These are phyloP conservation scores for Halophytophthora polymorphica DNA, from an alignment of 352 stramenopile species.

Conservation along the genomic window DNA sequence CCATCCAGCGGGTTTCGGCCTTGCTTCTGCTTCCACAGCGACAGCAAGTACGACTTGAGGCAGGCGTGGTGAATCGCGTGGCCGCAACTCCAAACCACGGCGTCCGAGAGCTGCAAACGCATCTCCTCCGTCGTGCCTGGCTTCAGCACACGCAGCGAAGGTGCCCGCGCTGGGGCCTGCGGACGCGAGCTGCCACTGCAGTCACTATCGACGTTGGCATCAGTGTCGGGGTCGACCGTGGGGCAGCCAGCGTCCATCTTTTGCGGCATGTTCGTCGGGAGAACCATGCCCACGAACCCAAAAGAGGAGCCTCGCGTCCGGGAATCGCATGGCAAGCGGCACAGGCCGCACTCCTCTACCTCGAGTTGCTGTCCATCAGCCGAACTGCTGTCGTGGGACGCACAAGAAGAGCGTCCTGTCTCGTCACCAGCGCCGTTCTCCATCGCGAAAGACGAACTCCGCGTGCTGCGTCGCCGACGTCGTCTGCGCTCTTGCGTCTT, in stretches of 20 bases:
- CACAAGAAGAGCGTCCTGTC: slow-evolving; percentile 14
- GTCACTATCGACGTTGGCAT: background rate
- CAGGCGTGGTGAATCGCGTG: slow-evolving; percentile 69
- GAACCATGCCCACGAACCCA: slow-evolving; percentile 66
- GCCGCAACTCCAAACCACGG: slow-evolving; percentile 66
- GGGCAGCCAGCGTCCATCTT: slow-evolving; percentile 26
- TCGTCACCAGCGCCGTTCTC: slow-evolving; percentile 12
- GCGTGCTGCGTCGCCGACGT: slow-evolving; percentile 31
- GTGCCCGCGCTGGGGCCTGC: slow-evolving; percentile 14
- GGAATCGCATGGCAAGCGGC: slow-evolving; percentile 52
- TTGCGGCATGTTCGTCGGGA: slow-evolving; percentile 48
- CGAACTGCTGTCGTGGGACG: slow-evolving; percentile 17
- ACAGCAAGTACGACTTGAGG: slow-evolving; percentile 66
- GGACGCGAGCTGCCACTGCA: slow-evolving; percentile 5
- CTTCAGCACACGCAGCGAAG: slow-evolving; percentile 26
- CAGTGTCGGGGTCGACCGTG: background rate
- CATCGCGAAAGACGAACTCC: slow-evolving; percentile 23
- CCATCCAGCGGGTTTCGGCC: slow-evolving; percentile 39
- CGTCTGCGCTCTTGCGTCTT: slow-evolving; percentile 25
- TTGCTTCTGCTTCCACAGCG: slow-evolving; percentile 63
- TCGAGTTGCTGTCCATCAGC: slow-evolving; percentile 27
- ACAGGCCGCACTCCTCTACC: slow-evolving; percentile 58
- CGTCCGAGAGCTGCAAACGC: slow-evolving; percentile 38
- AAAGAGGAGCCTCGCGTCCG: slow-evolving; percentile 43
- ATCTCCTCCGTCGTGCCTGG: slow-evolving; percentile 27